Base-by-base conservation (phyloP, 495 filamentous ascomycete species). In the Darksidea phi region DNA sequence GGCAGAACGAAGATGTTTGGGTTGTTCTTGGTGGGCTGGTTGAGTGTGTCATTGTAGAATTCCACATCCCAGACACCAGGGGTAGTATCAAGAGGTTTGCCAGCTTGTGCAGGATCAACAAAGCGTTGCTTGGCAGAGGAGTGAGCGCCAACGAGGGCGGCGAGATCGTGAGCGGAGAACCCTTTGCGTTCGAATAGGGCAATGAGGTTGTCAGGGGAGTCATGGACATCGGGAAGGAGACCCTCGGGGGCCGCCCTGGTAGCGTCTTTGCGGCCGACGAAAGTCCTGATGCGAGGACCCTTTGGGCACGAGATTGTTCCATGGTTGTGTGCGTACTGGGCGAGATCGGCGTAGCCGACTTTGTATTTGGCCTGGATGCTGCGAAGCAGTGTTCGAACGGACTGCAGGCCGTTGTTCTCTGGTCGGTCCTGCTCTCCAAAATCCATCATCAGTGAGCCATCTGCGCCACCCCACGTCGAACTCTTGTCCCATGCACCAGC, bases 131-230 rank as follows among this genome's bases (percentile, higher is more conserved):
- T 73, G 46, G 74, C 71, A 13, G 72, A 70, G 0, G 76, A 73
- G 66, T 83, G 80, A 0, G 80, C 78, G 28, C 80, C 80, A 7
- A 83, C 63, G 6, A 83, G 74, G 0, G 80, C 79, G 1, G 76
- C 75, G 2, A 82, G 71, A 36, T 74, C 77, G 32, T 67, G 59
- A 0, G 78, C 57, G 7, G 69, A 66, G 64, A 83, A 77, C 0
- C 78, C 79, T 67, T 82, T 82, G 50, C 72, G 67, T 8, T 60
- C 59, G 66, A 80, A 82, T 4, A 81, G 70, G 7, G 60, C 38
- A 54, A 76, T 72, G 36, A 79, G 67, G 24, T 47, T 59, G 43
- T 75, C 70, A 20, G 76, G 70, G 6, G 49, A n/a, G 54, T 57
- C 55, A 54, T 58, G 55, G 28, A 67, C 66, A 45, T 62, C 57